A percentile compares a stretch with the other conserved stretches of the same genome.
Conservation (phyloP, 805 yeast genomes). For the Kodamaea neixiangensis region DNA sequence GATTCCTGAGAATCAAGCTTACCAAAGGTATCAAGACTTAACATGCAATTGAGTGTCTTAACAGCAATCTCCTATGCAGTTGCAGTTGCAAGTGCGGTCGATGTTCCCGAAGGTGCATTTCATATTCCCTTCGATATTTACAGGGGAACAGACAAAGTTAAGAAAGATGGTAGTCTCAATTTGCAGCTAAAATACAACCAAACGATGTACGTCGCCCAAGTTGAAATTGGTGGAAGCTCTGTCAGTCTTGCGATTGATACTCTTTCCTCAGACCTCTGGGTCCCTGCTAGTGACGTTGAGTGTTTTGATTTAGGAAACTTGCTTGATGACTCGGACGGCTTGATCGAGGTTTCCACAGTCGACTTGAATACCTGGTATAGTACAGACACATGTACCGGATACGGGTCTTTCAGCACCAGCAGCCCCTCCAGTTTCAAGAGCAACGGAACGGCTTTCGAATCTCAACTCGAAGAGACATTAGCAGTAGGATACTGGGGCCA, state of each 20-base stretch:
- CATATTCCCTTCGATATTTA: background rate
- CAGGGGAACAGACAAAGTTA: background rate
- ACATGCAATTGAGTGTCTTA: background rate
- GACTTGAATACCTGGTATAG: background rate
- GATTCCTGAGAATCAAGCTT: too few species aligned
- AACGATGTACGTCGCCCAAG: background rate
- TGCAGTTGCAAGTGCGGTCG: background rate
- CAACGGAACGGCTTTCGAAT: constrained; percentile 44
- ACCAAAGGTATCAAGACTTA: too few species aligned
- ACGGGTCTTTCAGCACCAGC: constrained; percentile 51
- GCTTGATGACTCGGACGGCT: background rate
- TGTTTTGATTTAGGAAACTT: constrained; percentile 11
- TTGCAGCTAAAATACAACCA: background rate
- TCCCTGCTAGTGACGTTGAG: constrained; percentile 27
- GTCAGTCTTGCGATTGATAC: constrained; percentile 49
- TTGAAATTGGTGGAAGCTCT: constrained; percentile 1
- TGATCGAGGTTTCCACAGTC: constrained; percentile 6
- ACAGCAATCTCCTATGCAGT: background rate
- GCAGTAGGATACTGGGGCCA: constrained; percentile 58
- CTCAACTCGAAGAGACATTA: constrained; percentile 50
- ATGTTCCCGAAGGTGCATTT: background rate
- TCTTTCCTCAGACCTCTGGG: constrained; percentile 76
- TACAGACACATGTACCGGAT: constrained; percentile 41
- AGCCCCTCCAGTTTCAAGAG: constrained; percentile 38
- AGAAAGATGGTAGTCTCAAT: background rate